These are phyloP conservation scores for Arthrobotrys megalospora DNA, from an alignment of 2,329 filamentous ascomycete species.

Conservation along the genomic window DNA sequence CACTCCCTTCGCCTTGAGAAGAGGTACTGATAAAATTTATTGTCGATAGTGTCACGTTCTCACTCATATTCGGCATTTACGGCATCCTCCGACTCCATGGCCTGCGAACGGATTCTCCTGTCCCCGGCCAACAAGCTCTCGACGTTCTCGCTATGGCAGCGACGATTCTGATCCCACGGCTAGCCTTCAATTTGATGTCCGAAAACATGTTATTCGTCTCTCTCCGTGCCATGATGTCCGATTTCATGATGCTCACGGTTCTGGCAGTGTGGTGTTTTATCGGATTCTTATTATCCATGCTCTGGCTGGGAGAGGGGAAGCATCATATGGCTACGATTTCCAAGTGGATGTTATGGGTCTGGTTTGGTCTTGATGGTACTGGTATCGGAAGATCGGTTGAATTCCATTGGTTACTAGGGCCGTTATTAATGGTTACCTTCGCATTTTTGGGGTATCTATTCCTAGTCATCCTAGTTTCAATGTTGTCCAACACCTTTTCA, in stretches of 20 bases:
- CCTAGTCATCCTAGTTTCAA: conserved; percentile 89
- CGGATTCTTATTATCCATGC: conserved; percentile 83
- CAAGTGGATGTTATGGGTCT: conserved; percentile 95
- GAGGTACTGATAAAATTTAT: neutral
- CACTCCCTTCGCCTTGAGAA: neutral
- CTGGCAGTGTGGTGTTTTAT: conserved; percentile 86
- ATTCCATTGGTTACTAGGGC: conserved; percentile 85
- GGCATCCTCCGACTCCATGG: conserved; percentile 78
- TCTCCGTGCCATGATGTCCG: conserved; percentile 85
- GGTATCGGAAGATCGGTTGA: conserved; percentile 74
- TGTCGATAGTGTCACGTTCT: conserved; percentile 74
- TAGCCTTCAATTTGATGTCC: conserved; percentile 86
- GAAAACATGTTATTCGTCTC: conserved; percentile 88
- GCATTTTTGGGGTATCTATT: conserved; percentile 90
- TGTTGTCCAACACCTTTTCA: conserved; percentile 86
- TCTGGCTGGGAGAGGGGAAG: conserved; percentile 80
- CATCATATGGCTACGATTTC: conserved; percentile 79
- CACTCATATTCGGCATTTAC: conserved; percentile 79
- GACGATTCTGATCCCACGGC: conserved; percentile 81
- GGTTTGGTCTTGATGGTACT: conserved; percentile 86
- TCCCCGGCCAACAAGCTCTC: conserved; percentile 77
- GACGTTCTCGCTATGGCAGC: conserved; percentile 85
- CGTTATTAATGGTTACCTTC: conserved; percentile 84
- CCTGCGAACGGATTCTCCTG: conserved; percentile 71
- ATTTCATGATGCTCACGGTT: conserved; percentile 83